These are phyloP conservation scores for thale cress (Arabidopsis thaliana) DNA, from an alignment of 345 rosid genomes.

Conservation along the genomic window DNA sequence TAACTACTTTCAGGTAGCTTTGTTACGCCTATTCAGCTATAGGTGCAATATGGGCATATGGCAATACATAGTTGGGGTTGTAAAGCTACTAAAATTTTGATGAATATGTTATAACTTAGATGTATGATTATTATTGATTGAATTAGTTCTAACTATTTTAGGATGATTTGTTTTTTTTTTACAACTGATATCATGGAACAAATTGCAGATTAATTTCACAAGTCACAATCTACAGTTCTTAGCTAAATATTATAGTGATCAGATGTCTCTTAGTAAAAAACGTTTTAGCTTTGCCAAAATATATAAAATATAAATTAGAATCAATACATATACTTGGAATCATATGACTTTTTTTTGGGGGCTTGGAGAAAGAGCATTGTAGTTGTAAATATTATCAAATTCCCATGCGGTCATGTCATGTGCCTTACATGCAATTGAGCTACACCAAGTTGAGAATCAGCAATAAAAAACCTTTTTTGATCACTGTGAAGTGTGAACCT, in stretches of 20 bases:
- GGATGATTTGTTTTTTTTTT: neutral
- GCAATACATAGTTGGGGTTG: neutral
- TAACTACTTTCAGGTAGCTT: neutral
- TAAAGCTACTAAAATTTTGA: conserved; percentile 9
- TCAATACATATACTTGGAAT: neutral
- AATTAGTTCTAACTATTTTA: neutral
- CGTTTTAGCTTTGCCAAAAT: neutral
- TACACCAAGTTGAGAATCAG: conserved; percentile 26
- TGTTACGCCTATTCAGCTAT: no score
- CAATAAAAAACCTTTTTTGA: neutral
- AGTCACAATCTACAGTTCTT: neutral
- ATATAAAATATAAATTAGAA: neutral
- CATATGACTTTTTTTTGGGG: conserved; percentile 12
- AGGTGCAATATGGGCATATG: no score
- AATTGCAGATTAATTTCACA: neutral
- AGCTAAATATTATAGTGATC: neutral
- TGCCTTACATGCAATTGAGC: conserved; percentile 45
- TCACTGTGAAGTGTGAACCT: neutral
- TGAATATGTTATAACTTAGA: neutral
- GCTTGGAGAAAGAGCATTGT: conserved; percentile 14
- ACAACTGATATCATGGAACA: neutral
- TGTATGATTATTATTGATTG: neutral
- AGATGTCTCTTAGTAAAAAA: neutral
- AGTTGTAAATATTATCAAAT: conserved; percentile 37
- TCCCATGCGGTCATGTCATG: conserved; percentile 41